Evolutionary conservation across 495 filamentous ascomycete genomes (phyloP), one percentile per base, ranked within the genome.

Genomic region (Amniculicola lignicola): DNA sequence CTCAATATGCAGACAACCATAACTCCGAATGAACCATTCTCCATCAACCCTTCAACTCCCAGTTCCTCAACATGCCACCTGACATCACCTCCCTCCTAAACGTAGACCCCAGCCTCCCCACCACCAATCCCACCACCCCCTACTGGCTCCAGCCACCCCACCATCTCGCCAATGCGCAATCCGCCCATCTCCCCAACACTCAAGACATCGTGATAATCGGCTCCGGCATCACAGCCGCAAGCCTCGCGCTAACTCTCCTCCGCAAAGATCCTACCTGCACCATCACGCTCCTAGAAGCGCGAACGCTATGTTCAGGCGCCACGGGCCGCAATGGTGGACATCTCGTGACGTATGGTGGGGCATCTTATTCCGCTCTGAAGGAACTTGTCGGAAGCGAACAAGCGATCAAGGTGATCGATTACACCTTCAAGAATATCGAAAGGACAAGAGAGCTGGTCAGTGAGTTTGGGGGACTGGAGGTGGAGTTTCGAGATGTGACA

Each of bases 271-370:
- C 16, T 10, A 7, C 5, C 9, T 6, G 16, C 18, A 21, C 5
- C 4, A 22, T 44, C 22, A 25, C 18, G 9, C 11, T 44, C 16
- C 18, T 44, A 9, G 41, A 44, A 25, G 41, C 41, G 4, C 14
- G 41, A 16, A 18, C 7, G 22, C 5, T 18, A 4, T 22, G 16
- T 27, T 10, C 16, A 7, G 41, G 41, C 9, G 41, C 41, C 9
- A 44, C 41, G 4, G 23, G 41, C 9, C 16, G 41, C 18, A 44
- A 44, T 44, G 41, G 41, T 10, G 41, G 41, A 16, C 41, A 44
- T 25, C 16, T 40, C 9, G 16, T 18, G 10, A 10, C 37, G 9
- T 11, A 6, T 11, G 37, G 6, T 6, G 9, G 9, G 7, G 6
- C 6, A 7, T 6, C 7, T 11, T 40, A 10, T 40, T 6, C 37